phyloP scores from a whole-genome alignment of 495 filamentous ascomycete species.

The Pyronema omphalodes region DNA sequence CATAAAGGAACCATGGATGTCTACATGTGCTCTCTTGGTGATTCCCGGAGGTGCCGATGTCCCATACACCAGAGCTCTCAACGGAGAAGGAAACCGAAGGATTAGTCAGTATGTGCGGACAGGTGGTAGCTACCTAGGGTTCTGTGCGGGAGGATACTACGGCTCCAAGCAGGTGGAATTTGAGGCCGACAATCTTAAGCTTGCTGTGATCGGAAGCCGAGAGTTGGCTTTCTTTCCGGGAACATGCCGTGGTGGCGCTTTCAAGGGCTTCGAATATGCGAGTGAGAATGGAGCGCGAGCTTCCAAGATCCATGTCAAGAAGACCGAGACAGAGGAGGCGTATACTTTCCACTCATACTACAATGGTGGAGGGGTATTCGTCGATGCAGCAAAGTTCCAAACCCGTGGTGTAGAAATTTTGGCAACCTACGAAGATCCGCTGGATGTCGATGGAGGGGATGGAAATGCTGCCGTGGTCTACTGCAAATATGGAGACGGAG shows the following conservation, averaged over 20 bases:
- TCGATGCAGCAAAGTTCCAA: conserved; percentile 46
- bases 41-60: conserved; percentile 91
- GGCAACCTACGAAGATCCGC: conserved; percentile 50
- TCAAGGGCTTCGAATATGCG: conserved; percentile 76
- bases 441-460: conserved; percentile 52
- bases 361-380: conserved; percentile 92
- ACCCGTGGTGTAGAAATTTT: conserved; percentile 58
- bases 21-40: conserved; percentile 73
- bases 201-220: conserved; percentile 73
- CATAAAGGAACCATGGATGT: conserved; percentile 79
- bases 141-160: conserved; percentile 94
- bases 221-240: conserved; percentile 83
- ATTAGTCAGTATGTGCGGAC: conserved; percentile 69
- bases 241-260: conserved; percentile 68
- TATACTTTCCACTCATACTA: conserved; percentile 62
- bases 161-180: conserved; percentile 69
- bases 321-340: conserved; percentile 36
- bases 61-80: conserved; percentile 72
- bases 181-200: conserved; percentile 58
- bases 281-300: conserved; percentile 75
- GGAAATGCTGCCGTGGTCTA: conserved; percentile 75
- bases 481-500: conserved; percentile 71
- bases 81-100: conserved; percentile 67
- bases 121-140: conserved; percentile 74
- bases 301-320: conserved; percentile 45